Percentiles rank a stretch among this genome's conserved stretches.
These are phyloP conservation scores for Talaromyces liani DNA, from an alignment of 495 filamentous ascomycete genomes.

Conservation along the genomic window DNA sequence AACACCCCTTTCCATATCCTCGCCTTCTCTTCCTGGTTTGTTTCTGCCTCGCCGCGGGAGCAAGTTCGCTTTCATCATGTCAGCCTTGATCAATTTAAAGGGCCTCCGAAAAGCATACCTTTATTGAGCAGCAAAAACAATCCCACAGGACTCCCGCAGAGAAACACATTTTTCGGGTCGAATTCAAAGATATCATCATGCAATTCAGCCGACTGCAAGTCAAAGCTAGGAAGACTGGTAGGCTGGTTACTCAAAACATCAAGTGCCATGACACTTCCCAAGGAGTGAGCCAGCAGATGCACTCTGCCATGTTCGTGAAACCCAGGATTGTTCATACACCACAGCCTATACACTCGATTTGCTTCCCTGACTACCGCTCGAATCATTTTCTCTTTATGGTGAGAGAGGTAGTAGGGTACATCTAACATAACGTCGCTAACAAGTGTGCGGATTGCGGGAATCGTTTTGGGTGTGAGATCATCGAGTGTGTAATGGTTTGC, in stretches of 20 bases:
- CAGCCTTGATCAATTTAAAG: background rate
- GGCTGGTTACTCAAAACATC: constrained; percentile 89
- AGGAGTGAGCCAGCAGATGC: constrained; percentile 86
- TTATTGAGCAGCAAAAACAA: constrained; percentile 90
- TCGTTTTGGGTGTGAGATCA: constrained; percentile 86
- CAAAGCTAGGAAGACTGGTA: constrained; percentile 51
- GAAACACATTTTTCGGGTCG: constrained; percentile 80
- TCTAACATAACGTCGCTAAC: constrained; percentile 97
- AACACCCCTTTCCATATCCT: constrained; percentile 56
- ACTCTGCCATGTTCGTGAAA: constrained; percentile 78
- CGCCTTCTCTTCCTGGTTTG: constrained; percentile 65
- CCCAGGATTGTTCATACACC: constrained; percentile 85
- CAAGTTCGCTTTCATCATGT: constrained; percentile 47
- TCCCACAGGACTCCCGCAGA: constrained; percentile 84
- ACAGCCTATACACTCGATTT: constrained; percentile 86
- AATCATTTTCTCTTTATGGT: constrained; percentile 93
- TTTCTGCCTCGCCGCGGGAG: constrained; percentile 66
- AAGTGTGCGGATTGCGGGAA: constrained; percentile 80
- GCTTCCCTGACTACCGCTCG: constrained; percentile 83
- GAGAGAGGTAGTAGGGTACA: constrained; percentile 92
- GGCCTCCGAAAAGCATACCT: constrained; percentile 22
- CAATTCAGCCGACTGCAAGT: constrained; percentile 39
- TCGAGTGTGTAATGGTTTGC: constrained; percentile 67
- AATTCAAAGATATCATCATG: constrained; percentile 74
- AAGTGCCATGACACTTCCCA: constrained; percentile 88